These are phyloP conservation scores for Dipsacomyces acuminosporus DNA, from an alignment of 371 early-diverging fungal species.

Conservation along the genomic window DNA sequence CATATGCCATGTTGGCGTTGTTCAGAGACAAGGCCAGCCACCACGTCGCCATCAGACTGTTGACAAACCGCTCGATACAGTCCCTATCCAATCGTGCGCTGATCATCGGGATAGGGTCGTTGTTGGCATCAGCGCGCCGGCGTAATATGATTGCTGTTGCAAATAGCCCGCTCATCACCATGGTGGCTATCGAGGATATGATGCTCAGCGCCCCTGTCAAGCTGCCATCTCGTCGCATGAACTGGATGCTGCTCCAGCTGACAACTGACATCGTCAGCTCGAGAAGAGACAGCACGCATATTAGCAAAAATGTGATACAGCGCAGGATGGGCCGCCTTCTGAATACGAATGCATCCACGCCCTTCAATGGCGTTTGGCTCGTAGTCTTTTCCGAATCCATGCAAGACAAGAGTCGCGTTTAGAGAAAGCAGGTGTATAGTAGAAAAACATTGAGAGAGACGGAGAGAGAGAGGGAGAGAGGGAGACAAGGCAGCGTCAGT, in stretches of 20 bases:
- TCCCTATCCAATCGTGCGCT: slow-evolving; percentile 16
- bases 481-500: no score
- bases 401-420: no score
- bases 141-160: background rate
- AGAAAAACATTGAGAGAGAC: no score
- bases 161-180: background rate
- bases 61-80: slow-evolving; percentile 12
- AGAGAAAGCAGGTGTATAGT: no score
- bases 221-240: slow-evolving; percentile 34
- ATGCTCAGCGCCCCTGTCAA: slow-evolving; percentile 13
- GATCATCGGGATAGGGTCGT: slow-evolving; percentile 2
- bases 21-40: slow-evolving; percentile 29
- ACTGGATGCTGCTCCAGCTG: slow-evolving; percentile 29
- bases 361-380: slow-evolving; percentile 10
- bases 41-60: slow-evolving; percentile 34
- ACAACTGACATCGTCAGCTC: slow-evolving; percentile 24
- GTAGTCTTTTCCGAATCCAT: no score
- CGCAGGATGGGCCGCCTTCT: slow-evolving; percentile 28
- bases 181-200: background rate
- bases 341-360: slow-evolving; percentile 17
- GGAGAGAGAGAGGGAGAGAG: no score
- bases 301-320: slow-evolving; percentile 3
- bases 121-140: slow-evolving; percentile 6
- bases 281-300: slow-evolving; percentile 21
- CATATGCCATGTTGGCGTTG: slow-evolving; percentile 26